Base-by-base conservation (phyloP, 2,329 filamentous ascomycete genomes). In the Phoma sp. region DNA sequence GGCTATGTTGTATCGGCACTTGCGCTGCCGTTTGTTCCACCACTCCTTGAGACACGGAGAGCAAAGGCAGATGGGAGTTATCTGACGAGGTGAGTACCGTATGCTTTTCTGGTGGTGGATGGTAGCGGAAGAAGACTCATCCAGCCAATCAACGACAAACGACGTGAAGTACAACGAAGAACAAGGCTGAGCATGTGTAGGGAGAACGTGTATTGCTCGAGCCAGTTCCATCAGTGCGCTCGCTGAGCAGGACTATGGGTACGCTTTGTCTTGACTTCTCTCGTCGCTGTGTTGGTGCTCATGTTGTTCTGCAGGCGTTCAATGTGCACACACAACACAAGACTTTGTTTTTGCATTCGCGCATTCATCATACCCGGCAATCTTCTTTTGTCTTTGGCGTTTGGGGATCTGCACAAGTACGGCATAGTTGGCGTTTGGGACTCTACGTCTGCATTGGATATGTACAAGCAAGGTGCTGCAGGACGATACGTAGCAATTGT, bases 21-120 rank as follows among this genome's bases (percentile, higher is more conserved):
- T 26, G 73, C 74, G 3, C 62, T 77, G 7, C 75, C 75, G 0
- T 76, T 76, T 56, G 71, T 77, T 28, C 74, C 73, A 18, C 73
- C 75, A 20, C 66, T 75, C 25, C 48, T 76, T 17, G 74, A 76
- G 60, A 74, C 68, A 2, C 55, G 72, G 46, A 61, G 73, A 40
- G 65, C 72, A 1, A 75, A 66, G 59, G 66, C 67, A 6, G 75
- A 77, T 59, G 75, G 74, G 0, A 61, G 63, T 7, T 69, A 73
- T 57, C 43, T 73, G 58, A 76, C 72, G 21, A 72, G 69, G 74
- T 77, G 58, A 60, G 73, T 51, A 12, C 3, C 7, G 15, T 4
- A 25, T 4, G n/a, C 12, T 5, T 42, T 34, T 21, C 25, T 17
- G 6, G 5, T 21, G 14, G 37, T 37, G 1, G 15, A 12, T 45